Percentiles rank a stretch among this genome's conserved stretches.
phyloP scores from a whole-genome alignment of 23 red algal genomes.

The Rhodosorus marinus region DNA sequence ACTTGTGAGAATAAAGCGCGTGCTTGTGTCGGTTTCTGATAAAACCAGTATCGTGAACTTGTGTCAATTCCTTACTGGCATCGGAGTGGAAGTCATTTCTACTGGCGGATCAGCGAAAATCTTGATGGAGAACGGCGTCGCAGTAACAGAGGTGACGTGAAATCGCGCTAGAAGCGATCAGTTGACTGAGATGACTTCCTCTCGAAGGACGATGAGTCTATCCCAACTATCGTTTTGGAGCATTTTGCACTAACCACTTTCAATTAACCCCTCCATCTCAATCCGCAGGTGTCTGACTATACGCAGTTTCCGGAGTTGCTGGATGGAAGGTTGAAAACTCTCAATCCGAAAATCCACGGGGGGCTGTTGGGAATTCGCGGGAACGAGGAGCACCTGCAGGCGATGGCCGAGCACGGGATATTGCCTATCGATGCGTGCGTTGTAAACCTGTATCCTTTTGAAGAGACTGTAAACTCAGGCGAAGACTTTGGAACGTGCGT shows the following conservation, averaged over 20 bases:
- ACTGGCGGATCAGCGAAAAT: slow-evolving; percentile 66
- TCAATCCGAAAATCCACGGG: slow-evolving; percentile 71
- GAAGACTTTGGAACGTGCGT: slow-evolving; percentile 48
- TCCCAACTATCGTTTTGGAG: too few relatives aligned
- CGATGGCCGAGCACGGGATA: slow-evolving; percentile 31
- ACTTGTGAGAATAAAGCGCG: slow-evolving; percentile 36
- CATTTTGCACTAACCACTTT: too few relatives aligned
- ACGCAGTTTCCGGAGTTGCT: slow-evolving; percentile 91
- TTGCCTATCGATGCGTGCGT: slow-evolving; percentile 70
- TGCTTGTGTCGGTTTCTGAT: slow-evolving; percentile 68
- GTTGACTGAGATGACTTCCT: too few relatives aligned
- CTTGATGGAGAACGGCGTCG: slow-evolving; percentile 26
- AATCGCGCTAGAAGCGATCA: too few relatives aligned
- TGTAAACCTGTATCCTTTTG: slow-evolving; percentile 94
- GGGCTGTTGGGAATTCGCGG: slow-evolving; percentile 52
- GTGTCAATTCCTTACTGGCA: slow-evolving; percentile 29
- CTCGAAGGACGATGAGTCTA: too few relatives aligned
- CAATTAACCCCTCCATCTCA: too few relatives aligned
- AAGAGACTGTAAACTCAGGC: slow-evolving; percentile 34
- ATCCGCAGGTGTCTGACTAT: slow-evolving; percentile 52
- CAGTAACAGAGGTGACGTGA: slow-evolving; percentile 64
- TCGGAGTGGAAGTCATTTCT: slow-evolving; percentile 63
- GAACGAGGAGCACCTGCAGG: slow-evolving; percentile 21
- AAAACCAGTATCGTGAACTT: slow-evolving; percentile 64
- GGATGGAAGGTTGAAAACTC: slow-evolving; percentile 68